Conservation (phyloP, 1,284 basidiomycete genomes). For the Microbotryum violaceum region DNA sequence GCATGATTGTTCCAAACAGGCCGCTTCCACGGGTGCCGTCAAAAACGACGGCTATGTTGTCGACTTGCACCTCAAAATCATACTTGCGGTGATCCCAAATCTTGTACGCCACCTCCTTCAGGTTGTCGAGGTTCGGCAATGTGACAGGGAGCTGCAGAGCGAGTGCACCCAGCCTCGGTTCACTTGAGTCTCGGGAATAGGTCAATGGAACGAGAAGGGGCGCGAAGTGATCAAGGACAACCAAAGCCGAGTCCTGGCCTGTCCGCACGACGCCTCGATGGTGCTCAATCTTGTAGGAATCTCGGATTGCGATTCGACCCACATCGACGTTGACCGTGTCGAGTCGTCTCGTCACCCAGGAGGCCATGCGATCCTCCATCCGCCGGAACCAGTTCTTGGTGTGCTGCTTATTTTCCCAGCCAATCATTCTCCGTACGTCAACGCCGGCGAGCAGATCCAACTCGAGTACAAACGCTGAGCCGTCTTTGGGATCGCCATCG, state of each 20-base stretch:
- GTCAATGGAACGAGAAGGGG: constrained; percentile 25
- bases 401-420: constrained; percentile 26
- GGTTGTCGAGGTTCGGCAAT: constrained; percentile 21
- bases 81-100: constrained; percentile 18
- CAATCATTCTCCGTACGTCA: constrained; percentile 28
- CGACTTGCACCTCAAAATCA: constrained; percentile 13
- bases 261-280: not conserved
- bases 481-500: constrained; percentile 3
- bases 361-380: constrained; percentile 20
- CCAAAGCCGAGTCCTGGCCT: not conserved
- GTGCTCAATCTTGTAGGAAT: not conserved
- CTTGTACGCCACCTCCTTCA: constrained; percentile 14
- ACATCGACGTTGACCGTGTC: constrained; percentile 19
- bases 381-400: constrained; percentile 9
- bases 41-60: constrained; percentile 1
- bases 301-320: constrained; percentile 12
- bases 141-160: constrained; percentile 24
- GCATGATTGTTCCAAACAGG: constrained; percentile 1
- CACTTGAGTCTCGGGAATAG: constrained; percentile 7
- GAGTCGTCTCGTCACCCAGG: constrained; percentile 22
- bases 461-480: constrained; percentile 12
- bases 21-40: constrained; percentile 3
- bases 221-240: constrained; percentile 17
- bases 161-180: constrained; percentile 15
- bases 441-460: constrained; percentile 29